Evolutionary conservation across 1,284 basidiomycete genomes (phyloP).

Genomic region (Coniferiporia sulphurascens): DNA sequence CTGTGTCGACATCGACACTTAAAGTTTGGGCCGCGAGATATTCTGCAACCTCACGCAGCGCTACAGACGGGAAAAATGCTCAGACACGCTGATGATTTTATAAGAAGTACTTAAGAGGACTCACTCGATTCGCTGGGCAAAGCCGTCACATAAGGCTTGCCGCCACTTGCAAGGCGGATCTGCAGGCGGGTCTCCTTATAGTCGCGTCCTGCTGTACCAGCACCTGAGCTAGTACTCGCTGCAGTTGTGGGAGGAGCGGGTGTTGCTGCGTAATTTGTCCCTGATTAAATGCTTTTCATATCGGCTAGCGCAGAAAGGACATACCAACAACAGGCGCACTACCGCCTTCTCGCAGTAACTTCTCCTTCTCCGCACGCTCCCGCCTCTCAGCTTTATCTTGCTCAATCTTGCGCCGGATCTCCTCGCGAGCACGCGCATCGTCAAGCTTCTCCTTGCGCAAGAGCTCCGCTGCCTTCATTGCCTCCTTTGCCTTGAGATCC

Average conservation of each 20-base stretch:
- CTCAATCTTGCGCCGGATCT: slow-evolving; percentile 89
- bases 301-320: neutral
- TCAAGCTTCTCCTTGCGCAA: slow-evolving; percentile 24
- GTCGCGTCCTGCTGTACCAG: slow-evolving; percentile 67
- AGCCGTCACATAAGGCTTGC: slow-evolving; percentile 75
- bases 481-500: slow-evolving; percentile 75
- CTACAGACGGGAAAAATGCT: slow-evolving; percentile 35
- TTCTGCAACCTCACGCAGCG: slow-evolving; percentile 81
- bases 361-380: slow-evolving; percentile 82
- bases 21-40: slow-evolving; percentile 74
- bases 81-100: neutral
- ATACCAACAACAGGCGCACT: slow-evolving; percentile 27
- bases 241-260: slow-evolving; percentile 23
- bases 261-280: neutral
- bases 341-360: slow-evolving; percentile 77
- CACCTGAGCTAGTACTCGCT: slow-evolving; percentile 37
- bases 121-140: slow-evolving; percentile 74
- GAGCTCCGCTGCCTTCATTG: slow-evolving; percentile 59
- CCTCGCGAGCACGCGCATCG: slow-evolving; percentile 78
- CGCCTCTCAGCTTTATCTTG: slow-evolving; percentile 87
- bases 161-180: slow-evolving; percentile 77
- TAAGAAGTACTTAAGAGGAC: slow-evolving; percentile 28
- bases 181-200: slow-evolving; percentile 82
- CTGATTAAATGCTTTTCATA: neutral
- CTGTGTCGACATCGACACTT: slow-evolving; percentile 66